Percentiles rank a stretch among this genome's conserved stretches.
Evolutionary conservation across 257 asterid genomes (phyloP).

Genomic region (Nicotiana paniculata): DNA sequence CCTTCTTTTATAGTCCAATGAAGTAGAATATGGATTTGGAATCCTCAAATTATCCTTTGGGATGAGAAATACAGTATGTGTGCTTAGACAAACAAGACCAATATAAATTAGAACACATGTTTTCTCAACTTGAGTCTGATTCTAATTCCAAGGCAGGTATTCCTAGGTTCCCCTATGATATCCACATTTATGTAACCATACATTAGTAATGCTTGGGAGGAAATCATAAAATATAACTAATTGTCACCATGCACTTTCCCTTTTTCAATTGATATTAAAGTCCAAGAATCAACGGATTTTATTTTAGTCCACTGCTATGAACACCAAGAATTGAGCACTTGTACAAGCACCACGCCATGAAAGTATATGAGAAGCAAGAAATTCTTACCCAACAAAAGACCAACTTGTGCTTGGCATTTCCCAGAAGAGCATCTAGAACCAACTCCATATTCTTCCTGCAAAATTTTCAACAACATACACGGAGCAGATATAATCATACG

Average conservation of each 20-base stretch:
- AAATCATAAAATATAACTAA: neutral
- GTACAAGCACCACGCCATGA: neutral
- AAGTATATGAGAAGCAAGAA: constrained; percentile 2
- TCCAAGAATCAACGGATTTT: neutral
- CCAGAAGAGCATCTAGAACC: constrained; percentile 60
- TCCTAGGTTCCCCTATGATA: neutral
- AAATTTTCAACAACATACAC: constrained; percentile 19
- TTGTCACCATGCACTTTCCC: neutral
- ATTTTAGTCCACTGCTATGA: neutral
- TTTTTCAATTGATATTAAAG: neutral
- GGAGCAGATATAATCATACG: neutral
- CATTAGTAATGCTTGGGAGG: neutral
- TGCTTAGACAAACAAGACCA: neutral
- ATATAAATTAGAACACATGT: neutral
- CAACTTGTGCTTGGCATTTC: constrained; percentile 46
- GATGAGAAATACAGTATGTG: neutral
- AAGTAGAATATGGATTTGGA: neutral
- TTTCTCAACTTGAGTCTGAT: neutral
- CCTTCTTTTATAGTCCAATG: neutral
- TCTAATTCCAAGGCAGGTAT: neutral
- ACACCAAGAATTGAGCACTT: neutral
- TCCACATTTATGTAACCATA: neutral
- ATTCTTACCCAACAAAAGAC: constrained; percentile 71
- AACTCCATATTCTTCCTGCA: constrained; percentile 71
- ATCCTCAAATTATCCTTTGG: neutral